Evolutionary conservation across 768 basidiomycete species (phyloP).

Genomic region (Trametes meyenii): DNA sequence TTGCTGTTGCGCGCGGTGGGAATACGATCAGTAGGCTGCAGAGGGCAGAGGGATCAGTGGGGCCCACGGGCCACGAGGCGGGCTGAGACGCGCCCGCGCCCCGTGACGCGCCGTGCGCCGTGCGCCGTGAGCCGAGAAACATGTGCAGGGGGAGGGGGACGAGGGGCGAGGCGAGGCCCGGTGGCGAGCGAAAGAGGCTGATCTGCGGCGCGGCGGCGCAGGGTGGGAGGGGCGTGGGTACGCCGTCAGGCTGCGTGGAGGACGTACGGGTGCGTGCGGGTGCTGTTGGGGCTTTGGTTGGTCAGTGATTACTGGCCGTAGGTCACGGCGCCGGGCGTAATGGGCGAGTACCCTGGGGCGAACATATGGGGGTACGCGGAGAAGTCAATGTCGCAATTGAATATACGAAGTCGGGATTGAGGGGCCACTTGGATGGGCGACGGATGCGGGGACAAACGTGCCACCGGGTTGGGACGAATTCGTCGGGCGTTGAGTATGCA

Average conservation of each 20-base stretch:
- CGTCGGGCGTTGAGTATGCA: constrained; percentile 20
- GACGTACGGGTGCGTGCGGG: too few species aligned
- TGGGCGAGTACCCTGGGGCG: too few species aligned
- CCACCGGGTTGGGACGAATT: neutral
- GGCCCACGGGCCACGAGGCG: constrained; percentile 12
- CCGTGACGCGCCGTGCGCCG: neutral
- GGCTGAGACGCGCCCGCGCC: constrained; percentile 4
- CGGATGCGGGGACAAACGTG: neutral
- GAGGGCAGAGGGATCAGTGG: neutral
- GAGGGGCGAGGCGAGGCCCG: constrained; percentile 1
- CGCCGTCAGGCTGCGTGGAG: too few species aligned
- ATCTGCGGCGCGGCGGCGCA: constrained; percentile 8
- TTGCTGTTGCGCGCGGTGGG: constrained; percentile 4
- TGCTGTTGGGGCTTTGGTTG: too few species aligned
- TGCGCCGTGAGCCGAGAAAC: neutral
- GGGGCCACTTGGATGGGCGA: neutral
- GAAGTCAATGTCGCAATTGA: too few species aligned
- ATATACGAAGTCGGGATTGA: too few species aligned
- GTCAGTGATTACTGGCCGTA: too few species aligned
- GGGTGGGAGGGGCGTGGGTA: neutral
- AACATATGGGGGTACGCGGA: too few species aligned
- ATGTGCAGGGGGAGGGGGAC: neutral
- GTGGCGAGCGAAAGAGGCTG: neutral
- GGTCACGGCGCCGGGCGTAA: too few species aligned
- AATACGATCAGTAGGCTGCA: neutral